Conservation (phyloP, 2,329 filamentous ascomycete species). For the Ophiobolus disseminans region DNA sequence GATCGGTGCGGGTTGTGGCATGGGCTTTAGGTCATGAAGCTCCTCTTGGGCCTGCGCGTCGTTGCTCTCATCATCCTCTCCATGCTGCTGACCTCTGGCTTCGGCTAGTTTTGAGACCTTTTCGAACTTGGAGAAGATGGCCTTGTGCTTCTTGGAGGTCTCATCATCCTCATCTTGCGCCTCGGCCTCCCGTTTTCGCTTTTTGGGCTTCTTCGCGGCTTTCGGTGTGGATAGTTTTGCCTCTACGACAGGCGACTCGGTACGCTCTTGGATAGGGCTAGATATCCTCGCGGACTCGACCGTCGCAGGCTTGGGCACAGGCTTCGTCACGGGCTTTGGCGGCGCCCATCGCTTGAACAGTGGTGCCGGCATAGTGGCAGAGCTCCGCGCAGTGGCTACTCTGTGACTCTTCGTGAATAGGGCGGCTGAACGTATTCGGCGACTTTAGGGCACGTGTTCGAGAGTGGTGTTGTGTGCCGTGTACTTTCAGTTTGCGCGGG, state of each 20-base stretch:
- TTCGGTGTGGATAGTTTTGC: conserved; percentile 15
- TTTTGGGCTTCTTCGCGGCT: conserved; percentile 43
- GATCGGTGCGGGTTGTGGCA: conserved; percentile 77
- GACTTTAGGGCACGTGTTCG: neutral
- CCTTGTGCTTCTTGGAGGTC: conserved; percentile 45
- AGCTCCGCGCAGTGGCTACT: conserved; percentile 2
- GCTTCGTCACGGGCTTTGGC: conserved; percentile 33
- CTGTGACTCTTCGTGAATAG: neutral
- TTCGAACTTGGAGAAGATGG: conserved; percentile 55
- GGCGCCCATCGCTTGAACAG: conserved; percentile 58
- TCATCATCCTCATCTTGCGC: conserved; percentile 36
- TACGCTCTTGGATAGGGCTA: conserved; percentile 5
- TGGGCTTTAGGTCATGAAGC: conserved; percentile 76
- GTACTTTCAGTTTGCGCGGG: neutral
- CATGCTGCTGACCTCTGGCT: conserved; percentile 21
- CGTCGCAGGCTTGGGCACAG: neutral
- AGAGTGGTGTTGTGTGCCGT: neutral
- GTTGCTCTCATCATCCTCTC: conserved; percentile 45
- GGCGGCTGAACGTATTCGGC: neutral
- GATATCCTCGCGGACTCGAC: conserved; percentile 1
- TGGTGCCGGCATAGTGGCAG: conserved; percentile 52
- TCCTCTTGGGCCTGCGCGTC: conserved; percentile 48
- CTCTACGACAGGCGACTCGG: neutral
- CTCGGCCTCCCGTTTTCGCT: conserved; percentile 41
- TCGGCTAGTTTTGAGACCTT: conserved; percentile 46